Evolutionary conservation across 1,284 basidiomycete species (phyloP), one percentile per base, ranked within the genome.

Genomic region (Melampsora americana): DNA sequence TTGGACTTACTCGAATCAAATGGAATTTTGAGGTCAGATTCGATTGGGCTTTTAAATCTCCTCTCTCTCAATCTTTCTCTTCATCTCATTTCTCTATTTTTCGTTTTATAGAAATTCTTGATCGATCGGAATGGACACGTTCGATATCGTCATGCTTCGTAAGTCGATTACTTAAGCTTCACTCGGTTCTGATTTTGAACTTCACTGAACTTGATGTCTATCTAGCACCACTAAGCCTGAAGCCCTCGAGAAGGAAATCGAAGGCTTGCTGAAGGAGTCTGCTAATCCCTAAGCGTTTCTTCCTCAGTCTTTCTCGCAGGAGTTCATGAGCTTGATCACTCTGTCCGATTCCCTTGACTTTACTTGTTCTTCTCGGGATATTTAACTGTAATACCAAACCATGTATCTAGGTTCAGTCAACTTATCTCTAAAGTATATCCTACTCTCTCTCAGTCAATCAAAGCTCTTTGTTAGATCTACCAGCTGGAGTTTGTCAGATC

Each of bases 11-110:
- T 14, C 46, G 71, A 20, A 74, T 74, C 64, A 74, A 74, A 66
- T 74, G 71, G 71, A 74, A 74, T 56, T 74, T 74, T 28, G 71
- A 74, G 71, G 71, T 74, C 11, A n/a, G 64, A 30, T 20, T 23
- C 4, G 9, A n/a, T 20, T 23, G 12, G n/a, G 20, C 20, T 20
- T 35, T 62, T 62, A 35, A 3, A 14, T 7, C 20, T 35, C 3
- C 3, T 32, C 12, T 35, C 32, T 35, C 12, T 62, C 30, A 11
- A 26, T 62, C 5, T 62, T 62, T 23, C 26, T 56, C 39, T 9
- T 12, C 6, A 42, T 42, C 39, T 56, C 18, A 56, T 28, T 14
- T 9, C 11, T 14, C 20, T 7, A 20, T 11, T 23, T 42, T 12
- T 56, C 18, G 2, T 14, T 56, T 46, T 48, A 30, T 28, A 74